A percentile compares a stretch with the other conserved stretches of the same genome.
These are phyloP conservation scores for Lactifluus hygrophoroides DNA, from an alignment of 768 basidiomycete genomes.

Conservation along the genomic window DNA sequence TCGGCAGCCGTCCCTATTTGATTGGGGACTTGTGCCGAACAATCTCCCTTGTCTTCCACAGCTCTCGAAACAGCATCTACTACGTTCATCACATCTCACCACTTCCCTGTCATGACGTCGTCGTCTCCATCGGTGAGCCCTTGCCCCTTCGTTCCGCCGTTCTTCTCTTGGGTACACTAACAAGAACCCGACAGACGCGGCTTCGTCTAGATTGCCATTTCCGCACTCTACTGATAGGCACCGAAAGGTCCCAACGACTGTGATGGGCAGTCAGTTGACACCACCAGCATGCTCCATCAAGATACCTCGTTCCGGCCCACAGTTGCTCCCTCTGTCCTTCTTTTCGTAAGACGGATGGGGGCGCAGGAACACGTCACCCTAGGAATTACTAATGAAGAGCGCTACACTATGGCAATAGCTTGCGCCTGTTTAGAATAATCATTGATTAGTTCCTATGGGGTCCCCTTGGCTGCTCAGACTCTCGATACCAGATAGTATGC, in stretches of 20 bases:
- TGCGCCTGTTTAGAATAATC: neutral
- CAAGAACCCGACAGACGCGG: conserved; percentile 20
- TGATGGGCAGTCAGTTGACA: conserved; percentile 23
- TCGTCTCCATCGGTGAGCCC: neutral
- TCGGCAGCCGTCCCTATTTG: neutral
- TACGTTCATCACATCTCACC: too few species aligned
- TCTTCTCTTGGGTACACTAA: conserved; percentile 21
- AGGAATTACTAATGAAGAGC: neutral
- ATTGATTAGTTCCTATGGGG: too few species aligned
- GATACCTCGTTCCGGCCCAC: conserved; percentile 24
- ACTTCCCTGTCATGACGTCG: neutral
- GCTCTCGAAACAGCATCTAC: neutral
- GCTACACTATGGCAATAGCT: neutral
- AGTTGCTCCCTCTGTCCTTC: neutral
- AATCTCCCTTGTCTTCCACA: neutral
- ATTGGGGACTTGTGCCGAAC: neutral
- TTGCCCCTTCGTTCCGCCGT: conserved; percentile 19
- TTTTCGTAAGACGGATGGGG: neutral
- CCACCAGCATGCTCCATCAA: conserved; percentile 18
- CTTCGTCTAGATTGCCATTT: neutral
- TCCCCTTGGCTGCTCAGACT: neutral
- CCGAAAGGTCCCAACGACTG: conserved; percentile 22
- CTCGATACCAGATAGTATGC: neutral
- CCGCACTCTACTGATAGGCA: neutral
- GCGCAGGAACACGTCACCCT: neutral